Base-by-base conservation (phyloP, 768 basidiomycete genomes). In the Lactarius sp. region DNA sequence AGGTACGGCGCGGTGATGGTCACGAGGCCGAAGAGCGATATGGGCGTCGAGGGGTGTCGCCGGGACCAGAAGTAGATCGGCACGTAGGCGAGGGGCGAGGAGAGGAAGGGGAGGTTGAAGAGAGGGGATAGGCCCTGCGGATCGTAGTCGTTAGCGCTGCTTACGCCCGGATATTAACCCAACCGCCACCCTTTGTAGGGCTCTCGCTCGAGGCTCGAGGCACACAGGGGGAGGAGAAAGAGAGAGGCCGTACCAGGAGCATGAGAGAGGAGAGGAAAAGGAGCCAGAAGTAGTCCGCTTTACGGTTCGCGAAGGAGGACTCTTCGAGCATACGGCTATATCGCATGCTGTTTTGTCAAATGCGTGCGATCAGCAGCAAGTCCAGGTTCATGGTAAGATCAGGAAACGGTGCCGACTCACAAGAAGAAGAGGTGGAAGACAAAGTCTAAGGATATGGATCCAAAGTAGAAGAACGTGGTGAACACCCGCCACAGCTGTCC, bases 401-500 rank as follows among this genome's bases (percentile, higher is more conserved):
- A 6, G 4, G 16, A 8, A 44, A 44, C 7, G 46, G n/a, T 20
- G 18, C 8, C 8, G 27, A 78, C 94, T 74, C 72, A 96, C 96
- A 99, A 97, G 81, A 98, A 99, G 80, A 98, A 98, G 58, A 99
- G 81, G 73, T 98, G 96, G 76, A 98, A 97, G 62, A 96, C 82
- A 69, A 98, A 93, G 74, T 98, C 96, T 22, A 98, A 77, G 4
- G 90, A 93, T 71, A 98, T 85, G 1, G 88, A 83, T 12, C 96
- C 97, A 75, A 98, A 98, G 76, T 95, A 99, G 70, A 94, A 88
- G 81, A 98, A 98, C 12, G 90, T 96, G 34, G 94, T 95, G 47
- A 88, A 74, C 52, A 85, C 81, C 34, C 96, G 83, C 94, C 94
- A 98, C 68, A 87, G 80, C 93, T 97, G 68, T 13, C 31, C 18